These are phyloP conservation scores for Globomyces pollinis-pini DNA, from an alignment of 192 early-diverging fungal genomes.

Conservation along the genomic window DNA sequence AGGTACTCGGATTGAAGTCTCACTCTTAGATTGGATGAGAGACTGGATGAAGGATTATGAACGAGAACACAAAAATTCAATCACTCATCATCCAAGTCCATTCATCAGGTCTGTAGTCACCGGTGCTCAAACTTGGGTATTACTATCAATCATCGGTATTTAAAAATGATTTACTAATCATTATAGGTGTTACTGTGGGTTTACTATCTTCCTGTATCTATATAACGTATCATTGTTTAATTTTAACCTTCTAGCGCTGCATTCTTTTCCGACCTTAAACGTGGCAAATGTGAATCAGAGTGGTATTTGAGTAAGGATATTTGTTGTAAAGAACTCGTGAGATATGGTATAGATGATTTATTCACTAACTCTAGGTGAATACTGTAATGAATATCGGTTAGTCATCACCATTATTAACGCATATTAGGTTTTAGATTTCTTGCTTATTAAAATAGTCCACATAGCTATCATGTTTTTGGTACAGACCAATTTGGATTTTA, in stretches of 20 bases:
- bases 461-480: too few species aligned
- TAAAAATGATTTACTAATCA: too few species aligned
- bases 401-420: conserved; percentile 61
- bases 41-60: conserved; percentile 36
- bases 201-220: conserved; percentile 81
- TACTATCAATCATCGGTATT: conserved; percentile 61
- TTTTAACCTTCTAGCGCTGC: too few species aligned
- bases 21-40: conserved; percentile 13
- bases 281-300: conserved; percentile 86
- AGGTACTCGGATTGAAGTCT: too few species aligned
- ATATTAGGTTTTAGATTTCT: conserved; percentile 93
- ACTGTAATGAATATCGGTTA: conserved; percentile 8
- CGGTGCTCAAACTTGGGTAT: conserved; percentile 75
- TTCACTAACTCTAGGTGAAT: conserved; percentile 7
- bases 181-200: conserved; percentile 48
- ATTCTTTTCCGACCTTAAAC: conserved; percentile 9
- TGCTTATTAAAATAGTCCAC: too few species aligned
- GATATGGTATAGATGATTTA: conserved; percentile 7
- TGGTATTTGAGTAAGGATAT: conserved; percentile 89
- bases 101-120: conserved; percentile 34
- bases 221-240: conserved; percentile 37
- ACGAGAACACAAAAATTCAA: conserved; percentile 29
- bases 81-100: too few species aligned
- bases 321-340: conserved; percentile 58
- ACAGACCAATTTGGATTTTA: conserved; percentile 71